Evolutionary conservation across 2,329 filamentous ascomycete species (phyloP).

Genomic region (Colletotrichum sp.): DNA sequence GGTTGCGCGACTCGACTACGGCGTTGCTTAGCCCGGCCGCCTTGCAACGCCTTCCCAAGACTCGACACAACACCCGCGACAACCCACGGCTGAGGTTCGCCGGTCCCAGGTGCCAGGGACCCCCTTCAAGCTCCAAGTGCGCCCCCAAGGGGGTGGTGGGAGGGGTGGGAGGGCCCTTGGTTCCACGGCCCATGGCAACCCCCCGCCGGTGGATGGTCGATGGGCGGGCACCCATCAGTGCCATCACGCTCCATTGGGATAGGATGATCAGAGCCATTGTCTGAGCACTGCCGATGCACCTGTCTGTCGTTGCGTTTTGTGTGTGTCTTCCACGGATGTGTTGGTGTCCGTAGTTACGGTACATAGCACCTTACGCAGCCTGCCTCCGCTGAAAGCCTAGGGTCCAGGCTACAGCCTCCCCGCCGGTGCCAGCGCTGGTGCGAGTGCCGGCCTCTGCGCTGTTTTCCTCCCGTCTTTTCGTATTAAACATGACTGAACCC

Average conservation of each 20-base stretch:
- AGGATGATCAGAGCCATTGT: constrained; percentile 19
- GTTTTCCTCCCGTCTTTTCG: background rate
- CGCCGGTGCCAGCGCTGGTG: background rate
- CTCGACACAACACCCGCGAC: background rate
- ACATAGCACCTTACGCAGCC: background rate
- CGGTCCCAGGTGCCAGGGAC: background rate
- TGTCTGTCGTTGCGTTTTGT: background rate
- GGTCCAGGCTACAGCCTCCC: constrained; percentile 3
- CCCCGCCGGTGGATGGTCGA: background rate
- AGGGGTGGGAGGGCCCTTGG: background rate
- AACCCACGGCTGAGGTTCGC: background rate
- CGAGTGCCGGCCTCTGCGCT: constrained; percentile 4
- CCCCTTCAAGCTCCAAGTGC: background rate
- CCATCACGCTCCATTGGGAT: constrained; percentile 12
- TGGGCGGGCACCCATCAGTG: constrained; percentile 8
- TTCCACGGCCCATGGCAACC: background rate
- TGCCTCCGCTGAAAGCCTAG: background rate
- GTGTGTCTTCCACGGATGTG: background rate
- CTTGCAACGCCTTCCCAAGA: background rate
- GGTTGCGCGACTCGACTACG: constrained; percentile 7
- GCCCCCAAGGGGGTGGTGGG: background rate
- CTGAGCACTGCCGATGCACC: constrained; percentile 19
- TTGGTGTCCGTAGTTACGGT: background rate
- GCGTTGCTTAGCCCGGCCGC: background rate
- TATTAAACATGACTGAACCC: constrained; percentile 12